Conservation (phyloP, 768 basidiomycete genomes). For the Pulveroboletus sp. region DNA sequence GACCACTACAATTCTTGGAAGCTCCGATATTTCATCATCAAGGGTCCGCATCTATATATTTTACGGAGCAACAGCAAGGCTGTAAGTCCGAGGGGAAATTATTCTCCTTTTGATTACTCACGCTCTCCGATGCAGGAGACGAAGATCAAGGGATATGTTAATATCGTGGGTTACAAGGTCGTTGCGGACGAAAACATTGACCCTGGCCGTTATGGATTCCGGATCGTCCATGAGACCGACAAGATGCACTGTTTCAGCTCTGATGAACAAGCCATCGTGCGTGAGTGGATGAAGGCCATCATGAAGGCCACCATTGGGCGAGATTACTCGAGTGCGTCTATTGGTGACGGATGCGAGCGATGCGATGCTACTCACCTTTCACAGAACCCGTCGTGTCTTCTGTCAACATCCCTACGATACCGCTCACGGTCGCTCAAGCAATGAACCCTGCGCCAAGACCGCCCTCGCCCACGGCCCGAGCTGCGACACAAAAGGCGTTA, state of each 20-base stretch:
- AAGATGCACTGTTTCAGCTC: constrained; percentile 91
- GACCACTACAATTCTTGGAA: constrained; percentile 95
- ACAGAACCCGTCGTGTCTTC: constrained; percentile 93
- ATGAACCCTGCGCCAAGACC: constrained; percentile 96
- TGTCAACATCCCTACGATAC: constrained; percentile 95
- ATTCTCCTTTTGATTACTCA: neutral
- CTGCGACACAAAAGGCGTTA: constrained; percentile 83
- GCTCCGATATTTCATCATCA: constrained; percentile 84
- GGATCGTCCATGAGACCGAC: constrained; percentile 85
- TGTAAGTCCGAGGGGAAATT: constrained; percentile 5
- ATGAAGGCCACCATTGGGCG: constrained; percentile 98
- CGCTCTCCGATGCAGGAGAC: constrained; percentile 58
- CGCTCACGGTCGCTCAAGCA: constrained; percentile 89
- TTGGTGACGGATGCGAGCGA: neutral
- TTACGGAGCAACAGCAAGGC: constrained; percentile 70
- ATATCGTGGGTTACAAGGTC: constrained; percentile 89
- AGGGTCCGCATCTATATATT: constrained; percentile 89
- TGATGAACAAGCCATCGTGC: constrained; percentile 76
- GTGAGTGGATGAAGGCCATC: constrained; percentile 99
- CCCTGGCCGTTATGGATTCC: constrained; percentile 93
- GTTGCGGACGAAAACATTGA: constrained; percentile 89
- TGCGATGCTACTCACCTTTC: neutral
- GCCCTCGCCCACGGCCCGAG: constrained; percentile 85
- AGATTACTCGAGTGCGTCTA: constrained; percentile 79
- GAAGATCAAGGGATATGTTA: constrained; percentile 94